These are phyloP conservation scores for Pythium plurisporium DNA, from an alignment of 352 stramenopile genomes.

Conservation along the genomic window DNA sequence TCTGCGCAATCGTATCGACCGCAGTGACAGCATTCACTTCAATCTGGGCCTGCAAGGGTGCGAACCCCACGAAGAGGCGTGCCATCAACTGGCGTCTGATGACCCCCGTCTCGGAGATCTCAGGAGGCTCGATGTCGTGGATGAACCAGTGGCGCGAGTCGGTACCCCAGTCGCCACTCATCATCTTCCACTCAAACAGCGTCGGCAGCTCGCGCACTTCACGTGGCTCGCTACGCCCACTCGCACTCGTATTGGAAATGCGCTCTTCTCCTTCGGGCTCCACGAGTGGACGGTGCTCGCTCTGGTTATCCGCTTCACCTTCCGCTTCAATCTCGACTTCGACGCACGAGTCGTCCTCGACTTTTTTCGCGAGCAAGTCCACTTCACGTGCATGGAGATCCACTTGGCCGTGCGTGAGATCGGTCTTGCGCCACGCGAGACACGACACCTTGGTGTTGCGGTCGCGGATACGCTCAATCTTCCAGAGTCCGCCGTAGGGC, in stretches of 20 bases:
- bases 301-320: too few species aligned
- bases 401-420: constrained; percentile 27
- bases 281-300: neutral
- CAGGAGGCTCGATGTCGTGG: constrained; percentile 31
- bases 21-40: constrained; percentile 25
- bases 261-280: neutral
- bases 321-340: neutral
- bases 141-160: constrained; percentile 49
- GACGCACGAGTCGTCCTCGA: constrained; percentile 7
- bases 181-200: constrained; percentile 59
- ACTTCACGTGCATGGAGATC: constrained; percentile 20
- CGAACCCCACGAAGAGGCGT: constrained; percentile 22
- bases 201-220: constrained; percentile 12
- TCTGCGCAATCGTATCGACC: constrained; percentile 28
- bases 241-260: neutral
- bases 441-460: constrained; percentile 29
- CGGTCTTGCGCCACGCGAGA: constrained; percentile 42
- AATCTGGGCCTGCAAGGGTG: constrained; percentile 20
- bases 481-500: constrained; percentile 50
- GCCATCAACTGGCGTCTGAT: neutral
- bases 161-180: constrained; percentile 36
- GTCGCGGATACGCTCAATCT: constrained; percentile 32
- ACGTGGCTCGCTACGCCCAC: too few species aligned
- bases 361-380: constrained; percentile 30
- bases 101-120: too few species aligned